phyloP scores from a whole-genome alignment of 768 basidiomycete species.

The Leccinellum rugosiceps region DNA sequence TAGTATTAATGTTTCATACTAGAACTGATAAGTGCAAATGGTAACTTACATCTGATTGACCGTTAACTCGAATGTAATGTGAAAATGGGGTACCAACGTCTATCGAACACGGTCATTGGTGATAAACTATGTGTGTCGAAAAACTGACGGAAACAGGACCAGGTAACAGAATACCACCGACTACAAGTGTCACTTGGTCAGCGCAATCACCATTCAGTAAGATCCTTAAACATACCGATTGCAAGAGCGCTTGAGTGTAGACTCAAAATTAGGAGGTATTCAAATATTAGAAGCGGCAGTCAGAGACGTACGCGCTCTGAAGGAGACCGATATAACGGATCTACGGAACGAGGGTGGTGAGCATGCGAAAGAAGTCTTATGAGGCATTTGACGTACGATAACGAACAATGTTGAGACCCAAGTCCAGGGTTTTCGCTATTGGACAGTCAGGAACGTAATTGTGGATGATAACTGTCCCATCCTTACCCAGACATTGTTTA shows the following conservation, averaged over 20 bases:
- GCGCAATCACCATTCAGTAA: background rate
- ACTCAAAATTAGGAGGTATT: background rate
- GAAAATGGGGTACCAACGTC: background rate
- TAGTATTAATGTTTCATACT: background rate
- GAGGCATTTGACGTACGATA: background rate
- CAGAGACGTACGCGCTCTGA: background rate
- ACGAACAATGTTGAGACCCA: background rate
- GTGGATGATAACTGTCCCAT: background rate
- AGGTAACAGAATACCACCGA: background rate
- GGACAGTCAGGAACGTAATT: background rate
- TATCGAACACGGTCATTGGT: background rate
- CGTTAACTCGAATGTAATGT: background rate
- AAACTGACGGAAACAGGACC: background rate
- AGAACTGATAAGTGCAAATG: background rate
- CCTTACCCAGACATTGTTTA: slow-evolving; percentile 3
- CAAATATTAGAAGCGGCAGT: background rate
- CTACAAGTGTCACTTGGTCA: background rate
- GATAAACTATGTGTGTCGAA: background rate
- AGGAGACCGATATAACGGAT: background rate
- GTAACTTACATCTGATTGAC: background rate
- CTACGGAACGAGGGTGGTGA: background rate
- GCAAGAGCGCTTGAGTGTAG: background rate
- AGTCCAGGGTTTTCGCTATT: background rate
- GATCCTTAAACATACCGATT: background rate
- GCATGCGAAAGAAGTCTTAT: background rate